Percentiles rank a stretch among this genome's conserved stretches.
Evolutionary conservation across 148 eudicot genomes (phyloP).

Genomic region (Rhododendron williamsianum): DNA sequence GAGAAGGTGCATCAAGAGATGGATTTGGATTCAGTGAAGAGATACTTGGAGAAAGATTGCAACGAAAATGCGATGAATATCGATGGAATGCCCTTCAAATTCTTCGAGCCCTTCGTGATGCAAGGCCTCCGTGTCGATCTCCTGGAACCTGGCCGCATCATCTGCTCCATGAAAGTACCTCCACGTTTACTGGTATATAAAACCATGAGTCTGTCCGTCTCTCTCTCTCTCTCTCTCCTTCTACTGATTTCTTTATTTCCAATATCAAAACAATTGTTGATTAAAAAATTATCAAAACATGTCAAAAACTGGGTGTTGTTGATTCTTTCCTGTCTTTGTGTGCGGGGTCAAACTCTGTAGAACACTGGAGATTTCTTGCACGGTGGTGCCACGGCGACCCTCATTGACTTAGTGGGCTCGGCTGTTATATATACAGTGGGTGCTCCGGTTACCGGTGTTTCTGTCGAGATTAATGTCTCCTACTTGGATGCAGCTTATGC

Average conservation of each 20-base stretch:
- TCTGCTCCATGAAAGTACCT: constrained; percentile 71
- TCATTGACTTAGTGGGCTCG: constrained; percentile 71
- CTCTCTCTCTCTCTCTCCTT: neutral
- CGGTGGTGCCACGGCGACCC: constrained; percentile 78
- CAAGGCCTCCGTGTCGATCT: constrained; percentile 42
- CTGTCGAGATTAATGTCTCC: constrained; percentile 83
- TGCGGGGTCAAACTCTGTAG: constrained; percentile 18
- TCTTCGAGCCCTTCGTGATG: constrained; percentile 60
- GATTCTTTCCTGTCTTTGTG: neutral
- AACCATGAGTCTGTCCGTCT: neutral
- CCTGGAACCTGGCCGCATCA: constrained; percentile 53
- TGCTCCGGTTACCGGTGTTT: constrained; percentile 46
- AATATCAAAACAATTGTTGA: neutral
- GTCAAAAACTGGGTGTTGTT: neutral
- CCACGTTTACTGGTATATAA: constrained; percentile 54
- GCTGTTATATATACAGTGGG: constrained; percentile 51
- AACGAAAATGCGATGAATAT: constrained; percentile 39
- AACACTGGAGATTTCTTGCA: constrained; percentile 66
- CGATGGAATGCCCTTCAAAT: constrained; percentile 43
- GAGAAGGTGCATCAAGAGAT: constrained; percentile 14
- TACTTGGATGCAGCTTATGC: constrained; percentile 63
- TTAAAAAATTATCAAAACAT: neutral
- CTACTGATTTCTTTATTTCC: neutral
- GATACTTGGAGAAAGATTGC: constrained; percentile 42
- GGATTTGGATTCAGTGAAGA: constrained; percentile 50